These are phyloP conservation scores for Trypanosoma cruzi DNA, from an alignment of 208 protist genomes.

Conservation along the genomic window DNA sequence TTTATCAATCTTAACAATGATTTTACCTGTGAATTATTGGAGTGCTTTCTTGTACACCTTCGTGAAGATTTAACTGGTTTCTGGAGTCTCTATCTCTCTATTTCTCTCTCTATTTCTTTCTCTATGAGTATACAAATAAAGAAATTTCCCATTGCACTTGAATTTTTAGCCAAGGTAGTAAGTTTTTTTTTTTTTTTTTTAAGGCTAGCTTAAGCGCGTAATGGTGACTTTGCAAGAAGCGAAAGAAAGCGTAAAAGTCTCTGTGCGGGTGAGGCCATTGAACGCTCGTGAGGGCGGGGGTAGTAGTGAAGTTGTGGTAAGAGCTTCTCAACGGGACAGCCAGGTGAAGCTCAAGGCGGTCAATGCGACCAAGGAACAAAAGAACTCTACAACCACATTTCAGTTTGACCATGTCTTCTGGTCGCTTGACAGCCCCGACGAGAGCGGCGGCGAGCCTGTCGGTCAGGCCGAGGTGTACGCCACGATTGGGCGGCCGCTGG, in stretches of 20 bases:
- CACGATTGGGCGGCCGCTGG: slow-evolving; percentile 45
- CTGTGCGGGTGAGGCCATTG: slow-evolving; percentile 67
- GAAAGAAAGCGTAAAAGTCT: slow-evolving; percentile 43
- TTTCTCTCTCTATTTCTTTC: too few species aligned
- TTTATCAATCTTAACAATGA: too few species aligned
- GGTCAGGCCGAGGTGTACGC: slow-evolving; percentile 58
- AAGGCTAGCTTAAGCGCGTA: too few species aligned
- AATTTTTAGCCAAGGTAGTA: too few species aligned
- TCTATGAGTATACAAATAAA: too few species aligned
- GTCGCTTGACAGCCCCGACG: slow-evolving; percentile 48
- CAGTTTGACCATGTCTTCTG: slow-evolving; percentile 76
- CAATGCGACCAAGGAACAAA: background rate
- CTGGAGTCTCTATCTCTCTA: too few species aligned
- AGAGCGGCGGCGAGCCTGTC: slow-evolving; percentile 21
- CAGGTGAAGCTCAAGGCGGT: slow-evolving; percentile 28
- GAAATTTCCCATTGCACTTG: too few species aligned
- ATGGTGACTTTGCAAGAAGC: background rate
- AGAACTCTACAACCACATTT: slow-evolving; percentile 30
- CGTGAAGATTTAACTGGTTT: too few species aligned
- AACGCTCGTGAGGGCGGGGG: slow-evolving; percentile 38
- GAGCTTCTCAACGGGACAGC: slow-evolving; percentile 13
- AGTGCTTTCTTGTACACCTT: too few species aligned
- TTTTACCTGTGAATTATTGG: too few species aligned
- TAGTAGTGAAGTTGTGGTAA: slow-evolving; percentile 16
- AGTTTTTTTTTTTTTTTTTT: too few species aligned